Conservation (phyloP, 345 rosid genomes). For the Moringa oleifera region DNA sequence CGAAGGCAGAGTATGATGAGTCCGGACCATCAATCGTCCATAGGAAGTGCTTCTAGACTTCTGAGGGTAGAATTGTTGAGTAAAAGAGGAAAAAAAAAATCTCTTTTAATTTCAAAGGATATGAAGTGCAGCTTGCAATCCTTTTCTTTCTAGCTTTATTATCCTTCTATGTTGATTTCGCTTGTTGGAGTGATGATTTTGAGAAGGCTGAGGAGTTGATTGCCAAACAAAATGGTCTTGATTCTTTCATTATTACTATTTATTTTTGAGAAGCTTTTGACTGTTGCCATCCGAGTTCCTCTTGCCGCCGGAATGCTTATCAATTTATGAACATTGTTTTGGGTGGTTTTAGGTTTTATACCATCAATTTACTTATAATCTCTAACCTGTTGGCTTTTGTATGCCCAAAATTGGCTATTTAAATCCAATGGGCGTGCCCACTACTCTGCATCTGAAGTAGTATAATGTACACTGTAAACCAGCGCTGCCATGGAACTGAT, state of each 20-base stretch:
- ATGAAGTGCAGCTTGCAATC: constrained; percentile 25
- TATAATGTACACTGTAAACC: no score
- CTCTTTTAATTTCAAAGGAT: constrained; percentile 2
- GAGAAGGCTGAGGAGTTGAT: constrained; percentile 31
- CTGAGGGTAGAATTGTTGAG: constrained; percentile 8
- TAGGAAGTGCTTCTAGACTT: constrained; percentile 78
- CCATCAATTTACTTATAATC: no score
- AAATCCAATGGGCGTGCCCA: no score
- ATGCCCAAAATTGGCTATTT: no score
- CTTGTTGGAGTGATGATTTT: constrained; percentile 36
- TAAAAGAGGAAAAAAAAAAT: constrained; percentile 18
- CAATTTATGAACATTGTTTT: no score
- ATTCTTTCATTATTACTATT: constrained; percentile 32
- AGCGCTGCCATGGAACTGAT: no score
- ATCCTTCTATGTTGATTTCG: constrained; percentile 26
- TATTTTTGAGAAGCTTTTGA: constrained; percentile 8
- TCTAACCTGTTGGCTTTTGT: no score
- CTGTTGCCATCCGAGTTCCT: constrained; percentile 3
- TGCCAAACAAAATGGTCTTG: constrained; percentile 13
- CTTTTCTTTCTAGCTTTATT: constrained; percentile 28
- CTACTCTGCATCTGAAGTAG: no score
- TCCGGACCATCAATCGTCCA: constrained; percentile 94
- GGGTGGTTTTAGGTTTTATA: no score
- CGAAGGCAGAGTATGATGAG: constrained; percentile 91
- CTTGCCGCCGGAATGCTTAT: background rate